Evolutionary conservation across 345 rosid species (phyloP).

Genomic region (Lepidium sativum): DNA sequence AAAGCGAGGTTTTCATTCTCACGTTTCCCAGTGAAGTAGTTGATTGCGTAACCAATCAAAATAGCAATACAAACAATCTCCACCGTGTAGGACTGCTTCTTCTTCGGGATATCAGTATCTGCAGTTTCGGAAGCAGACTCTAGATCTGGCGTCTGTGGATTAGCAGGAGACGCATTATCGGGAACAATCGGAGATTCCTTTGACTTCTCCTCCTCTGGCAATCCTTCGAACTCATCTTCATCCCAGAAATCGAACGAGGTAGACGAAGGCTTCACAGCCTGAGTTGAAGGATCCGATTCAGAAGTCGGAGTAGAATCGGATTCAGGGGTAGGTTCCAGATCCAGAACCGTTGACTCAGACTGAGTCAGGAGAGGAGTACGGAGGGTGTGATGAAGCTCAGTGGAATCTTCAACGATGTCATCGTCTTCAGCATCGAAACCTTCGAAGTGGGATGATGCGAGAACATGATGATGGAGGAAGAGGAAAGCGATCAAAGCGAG

Average conservation of each 20-base stretch:
- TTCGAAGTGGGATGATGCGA: slow-evolving; percentile 78
- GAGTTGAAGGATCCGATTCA: slow-evolving; percentile 23
- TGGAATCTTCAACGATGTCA: slow-evolving; percentile 33
- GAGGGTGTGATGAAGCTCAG: slow-evolving; percentile 37
- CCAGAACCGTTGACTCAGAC: slow-evolving; percentile 34
- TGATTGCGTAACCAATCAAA: slow-evolving; percentile 52
- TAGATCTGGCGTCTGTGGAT: slow-evolving; percentile 22
- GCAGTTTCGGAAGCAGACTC: slow-evolving; percentile 19
- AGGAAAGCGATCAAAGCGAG: slow-evolving; percentile 27
- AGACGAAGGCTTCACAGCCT: slow-evolving; percentile 24
- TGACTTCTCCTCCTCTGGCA: slow-evolving; percentile 38
- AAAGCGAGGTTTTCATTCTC: slow-evolving; percentile 83
- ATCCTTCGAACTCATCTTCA: slow-evolving; percentile 94
- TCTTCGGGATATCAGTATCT: background rate
- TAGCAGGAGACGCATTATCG: slow-evolving; percentile 26
- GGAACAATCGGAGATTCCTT: background rate
- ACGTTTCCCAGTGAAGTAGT: slow-evolving; percentile 76
- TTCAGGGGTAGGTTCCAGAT: slow-evolving; percentile 19
- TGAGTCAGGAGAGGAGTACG: slow-evolving; percentile 52
- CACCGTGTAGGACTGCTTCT: slow-evolving; percentile 38
- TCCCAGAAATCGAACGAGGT: slow-evolving; percentile 76
- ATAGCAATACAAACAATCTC: slow-evolving; percentile 63
- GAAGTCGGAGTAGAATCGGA: slow-evolving; percentile 21
- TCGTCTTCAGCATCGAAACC: slow-evolving; percentile 93
- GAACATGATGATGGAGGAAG: slow-evolving; percentile 11